Evolutionary conservation across 1,284 basidiomycete genomes (phyloP).

Genomic region (Stereum hirsutum): DNA sequence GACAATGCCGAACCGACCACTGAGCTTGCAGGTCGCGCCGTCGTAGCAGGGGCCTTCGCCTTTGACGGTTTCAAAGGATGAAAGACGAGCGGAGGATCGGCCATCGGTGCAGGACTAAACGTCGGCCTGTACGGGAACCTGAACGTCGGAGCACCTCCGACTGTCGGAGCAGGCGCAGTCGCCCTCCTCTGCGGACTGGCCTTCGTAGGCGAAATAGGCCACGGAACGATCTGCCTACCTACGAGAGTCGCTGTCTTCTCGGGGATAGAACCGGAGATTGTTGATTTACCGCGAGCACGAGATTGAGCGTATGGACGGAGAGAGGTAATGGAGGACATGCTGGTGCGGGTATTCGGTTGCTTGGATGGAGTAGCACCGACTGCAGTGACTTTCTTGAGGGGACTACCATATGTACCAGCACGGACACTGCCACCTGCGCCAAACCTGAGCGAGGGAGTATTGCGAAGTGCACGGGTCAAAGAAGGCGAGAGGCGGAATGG

Average conservation of each 20-base stretch:
- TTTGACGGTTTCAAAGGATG: conserved; percentile 47
- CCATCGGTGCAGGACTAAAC: conserved; percentile 42
- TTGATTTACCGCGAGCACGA: conserved; percentile 18
- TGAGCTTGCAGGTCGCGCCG: conserved; percentile 4
- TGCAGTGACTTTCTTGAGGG: conserved; percentile 23
- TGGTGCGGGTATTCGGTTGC: conserved; percentile 23
- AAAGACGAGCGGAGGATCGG: conserved; percentile 41
- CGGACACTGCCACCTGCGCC: conserved; percentile 3
- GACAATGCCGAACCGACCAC: no score
- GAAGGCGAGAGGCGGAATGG: conserved; percentile 25
- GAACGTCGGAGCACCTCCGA: conserved; percentile 16
- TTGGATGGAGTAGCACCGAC: conserved; percentile 16
- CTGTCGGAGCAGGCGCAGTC: conserved; percentile 8
- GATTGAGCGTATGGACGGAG: conserved; percentile 52
- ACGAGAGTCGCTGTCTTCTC: conserved; percentile 14
- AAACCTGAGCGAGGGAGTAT: no score
- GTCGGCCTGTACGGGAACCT: conserved; percentile 39
- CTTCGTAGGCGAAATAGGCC: conserved; percentile 44
- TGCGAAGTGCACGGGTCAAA: conserved; percentile 6
- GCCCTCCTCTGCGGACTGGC: conserved; percentile 7
- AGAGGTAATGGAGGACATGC: conserved; percentile 41
- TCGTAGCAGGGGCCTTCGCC: conserved; percentile 14
- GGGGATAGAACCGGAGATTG: background rate
- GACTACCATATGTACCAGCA: conserved; percentile 23
- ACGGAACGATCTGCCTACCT: conserved; percentile 56